Percentiles rank a stretch among this genome's conserved stretches.
These are phyloP conservation scores for Exophiala aquamarina DNA, from an alignment of 2,329 filamentous ascomycete genomes.

Conservation along the genomic window DNA sequence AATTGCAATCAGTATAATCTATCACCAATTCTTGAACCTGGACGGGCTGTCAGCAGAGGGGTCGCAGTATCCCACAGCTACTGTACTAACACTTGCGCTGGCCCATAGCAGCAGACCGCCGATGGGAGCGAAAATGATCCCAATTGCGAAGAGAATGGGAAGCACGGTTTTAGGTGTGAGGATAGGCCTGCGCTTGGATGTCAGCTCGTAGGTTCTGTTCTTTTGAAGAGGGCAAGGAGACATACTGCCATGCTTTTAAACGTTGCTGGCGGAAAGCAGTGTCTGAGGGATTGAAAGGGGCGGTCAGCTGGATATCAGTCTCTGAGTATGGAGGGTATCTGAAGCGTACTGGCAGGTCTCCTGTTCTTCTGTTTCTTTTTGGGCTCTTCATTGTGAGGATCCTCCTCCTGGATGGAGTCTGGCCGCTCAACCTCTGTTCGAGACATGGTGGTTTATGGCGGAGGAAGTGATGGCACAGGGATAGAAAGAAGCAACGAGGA, in stretches of 20 bases:
- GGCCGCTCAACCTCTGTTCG: constrained; percentile 39
- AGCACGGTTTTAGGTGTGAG: constrained; percentile 91
- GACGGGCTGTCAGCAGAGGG: neutral
- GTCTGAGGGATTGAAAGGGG: constrained; percentile 54
- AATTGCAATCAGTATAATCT: constrained; percentile 80
- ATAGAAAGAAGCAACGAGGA: neutral
- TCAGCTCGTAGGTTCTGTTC: constrained; percentile 21
- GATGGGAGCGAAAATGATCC: constrained; percentile 89
- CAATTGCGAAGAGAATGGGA: constrained; percentile 86
- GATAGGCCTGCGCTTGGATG: constrained; percentile 67
- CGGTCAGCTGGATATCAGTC: no score
- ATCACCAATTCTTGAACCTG: constrained; percentile 88
- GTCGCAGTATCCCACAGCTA: neutral
- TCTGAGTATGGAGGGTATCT: constrained; percentile 1
- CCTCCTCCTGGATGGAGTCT: constrained; percentile 46
- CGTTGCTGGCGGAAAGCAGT: constrained; percentile 96
- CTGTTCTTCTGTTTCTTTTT: constrained; percentile 87
- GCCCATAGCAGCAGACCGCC: constrained; percentile 84
- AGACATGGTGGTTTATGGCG: constrained; percentile 39
- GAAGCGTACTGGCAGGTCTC: constrained; percentile 76
- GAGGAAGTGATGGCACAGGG: neutral
- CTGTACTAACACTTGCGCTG: constrained; percentile 66
- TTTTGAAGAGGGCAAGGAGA: constrained; percentile 29
- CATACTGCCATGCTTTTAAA: constrained; percentile 97
- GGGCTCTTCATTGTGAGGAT: constrained; percentile 39